Evolutionary conservation across 2,329 filamentous ascomycete species (phyloP), one percentile per base, ranked within the genome.

Genomic region (Cytospora piceae): DNA sequence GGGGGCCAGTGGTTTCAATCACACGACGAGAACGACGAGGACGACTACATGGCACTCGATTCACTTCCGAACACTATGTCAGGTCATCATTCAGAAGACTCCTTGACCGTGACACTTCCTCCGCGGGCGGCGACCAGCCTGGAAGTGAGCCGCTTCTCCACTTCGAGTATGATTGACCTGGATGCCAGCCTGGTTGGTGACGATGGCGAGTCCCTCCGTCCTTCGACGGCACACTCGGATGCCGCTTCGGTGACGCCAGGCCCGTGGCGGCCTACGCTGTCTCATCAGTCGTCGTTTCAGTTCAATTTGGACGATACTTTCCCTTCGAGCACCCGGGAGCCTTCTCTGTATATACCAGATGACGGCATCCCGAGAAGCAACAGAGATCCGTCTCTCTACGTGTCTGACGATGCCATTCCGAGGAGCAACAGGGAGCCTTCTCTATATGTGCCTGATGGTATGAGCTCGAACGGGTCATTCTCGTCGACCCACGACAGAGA

Each of bases 201-300:
- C 3, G 79, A 80, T 0, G 66, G 66, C 56, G 84, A 87, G 52
- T 74, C 79, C 20, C 80, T 82, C 0, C 79, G 84, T 2, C 85
- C 85, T 0, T 86, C 85, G 5, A 87, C 85, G 0, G 85, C 85
- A 11, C 82, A 87, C 72, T 88, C 86, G 2, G 85, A 87, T 66
- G 82, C 80, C 17, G 81, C 75, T 1, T 86, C 66, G 4, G 63
- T 56, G 5, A 52, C 60, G 12, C 66, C 66, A 20, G 63, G 66
- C 12, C 37, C 52, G 29, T 66, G 66, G 63, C 52, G 60, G 51
- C 59, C 63, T n/a, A 49, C 60, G 5, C 64, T 68, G n/a, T 81
- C n/a, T 85, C 85, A 63, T 86, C 85, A 0, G 84, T 87, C 64
- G 74, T 84, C 37, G 81, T 84, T 46, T 78, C 86, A 0, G 88